These are phyloP conservation scores for Psidium guajava DNA, from an alignment of 345 rosid genomes.

Conservation along the genomic window DNA sequence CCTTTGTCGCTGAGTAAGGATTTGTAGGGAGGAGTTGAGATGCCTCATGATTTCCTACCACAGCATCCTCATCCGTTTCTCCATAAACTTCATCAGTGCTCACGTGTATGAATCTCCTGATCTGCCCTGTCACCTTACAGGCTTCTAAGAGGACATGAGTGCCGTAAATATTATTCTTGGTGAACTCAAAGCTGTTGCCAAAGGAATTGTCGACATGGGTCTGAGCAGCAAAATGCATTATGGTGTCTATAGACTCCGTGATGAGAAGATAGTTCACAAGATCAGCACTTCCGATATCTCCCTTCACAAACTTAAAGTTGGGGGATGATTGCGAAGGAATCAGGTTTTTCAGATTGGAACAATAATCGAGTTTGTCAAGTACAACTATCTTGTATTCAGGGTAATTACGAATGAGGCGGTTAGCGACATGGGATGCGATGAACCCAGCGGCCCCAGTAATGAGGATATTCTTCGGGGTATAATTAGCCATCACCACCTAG, in stretches of 20 bases:
- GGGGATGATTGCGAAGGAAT: conserved; percentile 53
- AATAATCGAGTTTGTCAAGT: conserved; percentile 85
- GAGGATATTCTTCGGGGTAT: conserved; percentile 75
- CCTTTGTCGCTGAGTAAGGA: conserved; percentile 88
- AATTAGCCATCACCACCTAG: conserved; percentile 19
- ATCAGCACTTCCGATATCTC: conserved; percentile 81
- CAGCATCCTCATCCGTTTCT: conserved; percentile 88
- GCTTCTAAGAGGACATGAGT: conserved; percentile 89
- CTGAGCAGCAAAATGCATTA: conserved; percentile 93
- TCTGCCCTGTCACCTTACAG: conserved; percentile 87
- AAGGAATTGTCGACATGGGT: conserved; percentile 87
- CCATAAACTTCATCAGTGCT: conserved; percentile 95
- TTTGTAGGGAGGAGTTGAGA: conserved; percentile 94
- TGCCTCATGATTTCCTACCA: conserved; percentile 88
- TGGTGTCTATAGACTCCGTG: conserved; percentile 78
- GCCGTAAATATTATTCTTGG: conserved; percentile 80
- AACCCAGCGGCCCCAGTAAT: conserved; percentile 89
- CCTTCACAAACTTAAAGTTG: conserved; percentile 78
- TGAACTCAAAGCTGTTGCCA: conserved; percentile 89
- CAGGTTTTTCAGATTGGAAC: conserved; percentile 75
- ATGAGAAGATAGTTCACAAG: conserved; percentile 81
- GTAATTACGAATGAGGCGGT: conserved; percentile 55
- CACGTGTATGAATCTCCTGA: conserved; percentile 80
- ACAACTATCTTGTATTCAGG: conserved; percentile 84
- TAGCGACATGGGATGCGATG: conserved; percentile 80